phyloP scores from a whole-genome alignment of 345 rosid species.

The Lepidium aucheri region DNA sequence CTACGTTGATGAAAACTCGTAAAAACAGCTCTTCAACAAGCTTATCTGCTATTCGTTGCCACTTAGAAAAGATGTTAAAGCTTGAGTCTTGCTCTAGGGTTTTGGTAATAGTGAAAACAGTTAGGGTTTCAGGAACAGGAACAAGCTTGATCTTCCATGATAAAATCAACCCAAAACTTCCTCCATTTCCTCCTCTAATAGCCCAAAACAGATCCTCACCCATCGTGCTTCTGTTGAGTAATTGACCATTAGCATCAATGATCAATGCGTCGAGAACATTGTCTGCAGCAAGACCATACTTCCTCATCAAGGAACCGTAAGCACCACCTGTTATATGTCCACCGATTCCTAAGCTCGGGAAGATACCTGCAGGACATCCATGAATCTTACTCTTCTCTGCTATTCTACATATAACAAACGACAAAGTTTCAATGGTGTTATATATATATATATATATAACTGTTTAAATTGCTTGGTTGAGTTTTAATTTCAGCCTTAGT shows the following conservation, averaged over 20 bases:
- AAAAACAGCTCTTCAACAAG: slow-evolving; percentile 46
- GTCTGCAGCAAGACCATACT: slow-evolving; percentile 39
- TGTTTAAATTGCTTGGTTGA: no score
- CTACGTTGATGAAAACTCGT: slow-evolving; percentile 31
- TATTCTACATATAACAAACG: slow-evolving; percentile 28
- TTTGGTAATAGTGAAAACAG: slow-evolving; percentile 45
- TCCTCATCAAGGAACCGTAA: slow-evolving; percentile 58
- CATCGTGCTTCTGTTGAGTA: slow-evolving; percentile 23
- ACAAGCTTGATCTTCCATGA: slow-evolving; percentile 58
- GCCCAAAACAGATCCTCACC: slow-evolving; percentile 59
- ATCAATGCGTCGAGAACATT: slow-evolving; percentile 56
- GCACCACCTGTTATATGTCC: slow-evolving; percentile 59
- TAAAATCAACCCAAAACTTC: slow-evolving; percentile 51
- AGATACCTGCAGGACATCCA: slow-evolving; percentile 55
- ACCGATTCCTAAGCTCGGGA: slow-evolving; percentile 45
- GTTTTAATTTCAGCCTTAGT: no score
- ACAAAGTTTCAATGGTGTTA: neutral
- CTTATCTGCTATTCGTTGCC: slow-evolving; percentile 46
- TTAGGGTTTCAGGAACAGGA: slow-evolving; percentile 48
- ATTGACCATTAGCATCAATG: slow-evolving; percentile 37
- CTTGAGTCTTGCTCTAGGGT: slow-evolving; percentile 33
- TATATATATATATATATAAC: no score
- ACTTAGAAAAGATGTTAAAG: slow-evolving; percentile 37
- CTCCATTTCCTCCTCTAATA: slow-evolving; percentile 65
- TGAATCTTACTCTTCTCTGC: slow-evolving; percentile 41